phyloP scores from a whole-genome alignment of 2,329 filamentous ascomycete species.

The Fusarium stilboides region DNA sequence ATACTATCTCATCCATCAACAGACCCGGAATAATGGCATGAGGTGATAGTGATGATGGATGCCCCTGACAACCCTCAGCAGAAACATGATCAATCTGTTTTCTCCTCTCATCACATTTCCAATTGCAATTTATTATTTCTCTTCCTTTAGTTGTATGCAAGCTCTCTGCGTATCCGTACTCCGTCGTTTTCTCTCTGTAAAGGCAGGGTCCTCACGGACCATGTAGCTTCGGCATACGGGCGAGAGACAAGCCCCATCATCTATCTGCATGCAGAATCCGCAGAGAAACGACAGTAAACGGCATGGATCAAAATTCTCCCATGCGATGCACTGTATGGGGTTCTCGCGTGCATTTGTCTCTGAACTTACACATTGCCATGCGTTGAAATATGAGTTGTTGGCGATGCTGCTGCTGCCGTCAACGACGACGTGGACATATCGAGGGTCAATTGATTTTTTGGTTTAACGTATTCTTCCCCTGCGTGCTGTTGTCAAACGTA shows the following conservation, averaged over 20 bases:
- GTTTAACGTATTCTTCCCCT: constrained; percentile 36
- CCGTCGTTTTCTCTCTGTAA: constrained; percentile 21
- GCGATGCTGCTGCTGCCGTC: constrained; percentile 21
- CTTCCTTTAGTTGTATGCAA: constrained; percentile 12
- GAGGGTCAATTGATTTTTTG: constrained; percentile 26
- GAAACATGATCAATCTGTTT: constrained; percentile 27
- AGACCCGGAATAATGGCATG: constrained; percentile 11
- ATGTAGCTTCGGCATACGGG: constrained; percentile 34
- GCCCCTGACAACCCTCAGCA: constrained; percentile 33
- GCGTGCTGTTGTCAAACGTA: constrained; percentile 34
- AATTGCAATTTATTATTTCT: constrained; percentile 11
- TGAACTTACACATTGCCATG: constrained; percentile 24
- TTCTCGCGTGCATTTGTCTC: constrained; percentile 20
- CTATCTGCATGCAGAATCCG: constrained; percentile 37
- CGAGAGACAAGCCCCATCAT: constrained; percentile 34
- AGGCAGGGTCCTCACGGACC: constrained; percentile 41
- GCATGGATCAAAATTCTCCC: constrained; percentile 16
- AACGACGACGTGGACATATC: constrained; percentile 31
- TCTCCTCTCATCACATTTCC: constrained; percentile 27
- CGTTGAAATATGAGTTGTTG: constrained; percentile 30
- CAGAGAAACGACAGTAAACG: constrained; percentile 8
- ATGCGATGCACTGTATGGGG: constrained; percentile 29
- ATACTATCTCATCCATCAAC: constrained; percentile 29
- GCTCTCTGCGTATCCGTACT: constrained; percentile 25
- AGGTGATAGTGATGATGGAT: constrained; percentile 34